A percentile compares a stretch with the other conserved stretches of the same genome.
These are phyloP conservation scores for Gossypium australe DNA, from an alignment of 345 rosid genomes.

Conservation along the genomic window DNA sequence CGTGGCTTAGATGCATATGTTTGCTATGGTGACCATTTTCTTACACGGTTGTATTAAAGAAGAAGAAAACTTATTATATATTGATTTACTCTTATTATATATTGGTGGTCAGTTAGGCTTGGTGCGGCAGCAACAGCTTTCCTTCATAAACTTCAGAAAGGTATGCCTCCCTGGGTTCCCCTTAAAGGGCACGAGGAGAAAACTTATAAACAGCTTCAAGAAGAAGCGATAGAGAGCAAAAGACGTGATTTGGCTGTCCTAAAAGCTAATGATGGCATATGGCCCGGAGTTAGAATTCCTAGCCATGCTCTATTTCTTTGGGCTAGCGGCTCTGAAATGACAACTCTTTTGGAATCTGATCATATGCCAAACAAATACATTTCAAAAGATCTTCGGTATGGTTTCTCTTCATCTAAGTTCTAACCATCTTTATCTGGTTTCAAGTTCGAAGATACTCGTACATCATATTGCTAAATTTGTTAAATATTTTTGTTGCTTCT, in stretches of 20 bases:
- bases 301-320: slow-evolving; percentile 89
- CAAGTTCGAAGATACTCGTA: background rate
- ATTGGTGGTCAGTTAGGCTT: slow-evolving; percentile 57
- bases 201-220: slow-evolving; percentile 72
- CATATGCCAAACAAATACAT: slow-evolving; percentile 95
- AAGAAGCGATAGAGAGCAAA: slow-evolving; percentile 82
- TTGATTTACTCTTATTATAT: slow-evolving; percentile 14
- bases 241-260: slow-evolving; percentile 79
- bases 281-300: slow-evolving; percentile 87
- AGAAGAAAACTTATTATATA: too few species aligned
- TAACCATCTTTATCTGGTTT: background rate
- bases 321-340: slow-evolving; percentile 87
- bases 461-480: background rate
- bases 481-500: slow-evolving; percentile 13
- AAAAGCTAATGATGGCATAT: slow-evolving; percentile 74
- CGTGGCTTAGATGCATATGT: background rate
- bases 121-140: slow-evolving; percentile 83
- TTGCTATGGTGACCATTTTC: background rate
- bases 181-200: slow-evolving; percentile 70
- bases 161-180: slow-evolving; percentile 86
- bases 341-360: slow-evolving; percentile 62
- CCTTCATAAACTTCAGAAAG: slow-evolving; percentile 83
- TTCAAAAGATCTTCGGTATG: slow-evolving; percentile 72
- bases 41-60: background rate
- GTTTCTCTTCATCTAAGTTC: background rate